Base-by-base conservation (phyloP, 441 rosid genomes). In the Brassica hybrid region DNA sequence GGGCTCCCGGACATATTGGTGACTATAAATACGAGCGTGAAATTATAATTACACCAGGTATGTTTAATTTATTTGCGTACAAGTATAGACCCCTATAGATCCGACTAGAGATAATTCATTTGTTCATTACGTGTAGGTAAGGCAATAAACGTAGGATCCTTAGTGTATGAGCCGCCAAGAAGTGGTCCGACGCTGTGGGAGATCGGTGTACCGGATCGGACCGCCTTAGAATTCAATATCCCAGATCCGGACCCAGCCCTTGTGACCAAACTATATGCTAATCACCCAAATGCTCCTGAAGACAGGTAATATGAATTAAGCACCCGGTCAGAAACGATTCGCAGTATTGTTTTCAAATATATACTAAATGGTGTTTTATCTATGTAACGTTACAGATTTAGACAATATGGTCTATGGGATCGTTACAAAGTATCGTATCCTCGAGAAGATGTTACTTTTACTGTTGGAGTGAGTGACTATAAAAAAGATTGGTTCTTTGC, bases 141-240 rank as follows among this genome's bases (percentile, higher is more conserved):
- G 9, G 16, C 25, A 12, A 74, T 85, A 32, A 71, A 80, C 38
- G 10, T 89, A 56, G 88, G 88, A 11, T 25, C 54, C 41, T 65
- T 91, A 17, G 75, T 75, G 9, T 91, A 76, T 64, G 48, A 73
- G 65, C 84, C 96, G 54, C 94, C 88, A 0, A 83, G 94, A 82
- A 78, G 61, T 5, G 96, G 96, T 27, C 82, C 86, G 1, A 91
- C 96, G 1, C 18, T 89, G 13, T 91, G 96, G 96, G 91, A 89
- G 83, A 91, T 91, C 2, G 96, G 96, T 0, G 50, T 65, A 30
- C 88, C 94, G 1, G 91, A 91, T 32, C 87, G 96, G 16, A 80
- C 84, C 0, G 96, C 94, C 0, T 84, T 76, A n/a, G 96, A 91
- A 43, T 91, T 86, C 74, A 86, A 63, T 41, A 67, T 89, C 25